Evolutionary conservation across 768 basidiomycete genomes (phyloP), one percentile per base, ranked within the genome.

Genomic region (Coprinopsis cinerea): DNA sequence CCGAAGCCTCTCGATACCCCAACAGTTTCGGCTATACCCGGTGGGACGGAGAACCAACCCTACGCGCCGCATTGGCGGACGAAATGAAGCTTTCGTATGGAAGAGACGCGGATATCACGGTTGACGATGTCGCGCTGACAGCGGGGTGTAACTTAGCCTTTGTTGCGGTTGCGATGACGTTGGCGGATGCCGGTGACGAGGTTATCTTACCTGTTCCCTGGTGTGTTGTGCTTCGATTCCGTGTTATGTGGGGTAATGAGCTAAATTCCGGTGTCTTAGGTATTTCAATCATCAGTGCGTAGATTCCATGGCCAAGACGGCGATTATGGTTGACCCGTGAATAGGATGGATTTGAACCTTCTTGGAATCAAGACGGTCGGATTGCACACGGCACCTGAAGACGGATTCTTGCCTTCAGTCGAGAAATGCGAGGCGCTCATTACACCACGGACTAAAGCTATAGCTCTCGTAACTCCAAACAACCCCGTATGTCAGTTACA

Each of bases 101-200:
- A 1, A 39, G 54, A 0, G 63, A 68, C 1, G 60, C 69, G 5
- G 78, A 83, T 54, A 59, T 88, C 3, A 67, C 59, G 1, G 52
- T 64, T 1, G 71, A 77, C 1, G 86, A 91, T 59, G 64, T 88
- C n/a, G 79, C 77, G 1, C 64, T 88, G 47, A 86, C 85, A 0
- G 71, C 83, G 1, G 85, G 86, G 3, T 85, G 85, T 59, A 88
- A 88, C 58, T 67, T 88, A 65, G 84, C 84, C 5, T 89, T 88
- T 54, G 68, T 81, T 4, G 75, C 79, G 0, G 64, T 72, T 1
- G 68, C 81, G 4, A 82, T 84, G 78, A 71, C 71, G 14, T 56
- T 91, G 1, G 85, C 82, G n/a, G 78, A 81, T 52, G 67, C 76
- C 14, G 85, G 83, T 1, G 83, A 85, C 48, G 85, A 88, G 56